Percentiles rank a stretch among this genome's conserved stretches.
These are phyloP conservation scores for Trichoderma sp. DNA, from an alignment of 2,329 filamentous ascomycete genomes.

Conservation along the genomic window DNA sequence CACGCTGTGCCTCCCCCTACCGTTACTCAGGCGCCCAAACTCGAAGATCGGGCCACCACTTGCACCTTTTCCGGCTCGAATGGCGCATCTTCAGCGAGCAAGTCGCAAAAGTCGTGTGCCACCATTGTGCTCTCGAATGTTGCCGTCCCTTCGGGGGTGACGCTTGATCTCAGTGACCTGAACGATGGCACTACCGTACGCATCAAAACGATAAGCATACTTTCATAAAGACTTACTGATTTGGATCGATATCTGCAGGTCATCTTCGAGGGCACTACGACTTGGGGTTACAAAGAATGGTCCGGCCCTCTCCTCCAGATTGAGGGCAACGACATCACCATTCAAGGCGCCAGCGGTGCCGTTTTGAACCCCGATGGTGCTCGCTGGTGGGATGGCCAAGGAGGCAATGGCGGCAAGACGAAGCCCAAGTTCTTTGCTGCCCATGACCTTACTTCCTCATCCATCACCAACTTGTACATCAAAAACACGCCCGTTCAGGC, in stretches of 20 bases:
- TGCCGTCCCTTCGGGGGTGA: conserved; percentile 20
- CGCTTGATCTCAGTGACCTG: conserved; percentile 18
- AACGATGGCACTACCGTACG: conserved; percentile 19
- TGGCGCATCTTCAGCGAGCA: conserved; percentile 19
- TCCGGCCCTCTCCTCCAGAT: conserved; percentile 20
- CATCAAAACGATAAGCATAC: no score
- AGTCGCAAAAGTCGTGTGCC: conserved; percentile 20
- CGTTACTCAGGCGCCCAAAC: neutral
- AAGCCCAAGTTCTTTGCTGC: conserved; percentile 66
- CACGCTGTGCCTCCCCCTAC: neutral
- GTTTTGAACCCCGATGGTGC: conserved; percentile 8
- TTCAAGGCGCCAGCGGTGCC: conserved; percentile 11
- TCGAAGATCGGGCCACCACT: conserved; percentile 19
- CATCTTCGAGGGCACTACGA: conserved; percentile 19
- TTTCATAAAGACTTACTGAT: neutral
- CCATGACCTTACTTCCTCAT: conserved; percentile 42
- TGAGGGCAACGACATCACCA: conserved; percentile 15
- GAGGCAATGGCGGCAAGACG: conserved; percentile 60
- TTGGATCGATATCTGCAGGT: neutral
- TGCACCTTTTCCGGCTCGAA: conserved; percentile 19
- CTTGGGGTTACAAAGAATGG: conserved; percentile 22
- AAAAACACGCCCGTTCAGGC: conserved; percentile 48
- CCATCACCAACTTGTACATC: conserved; percentile 44
- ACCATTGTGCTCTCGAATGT: conserved; percentile 20
- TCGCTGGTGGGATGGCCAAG: conserved; percentile 64